Evolutionary conservation across 2,329 filamentous ascomycete species (phyloP), one percentile per base, ranked within the genome.

Genomic region (Trichophyton mentagrophytes): DNA sequence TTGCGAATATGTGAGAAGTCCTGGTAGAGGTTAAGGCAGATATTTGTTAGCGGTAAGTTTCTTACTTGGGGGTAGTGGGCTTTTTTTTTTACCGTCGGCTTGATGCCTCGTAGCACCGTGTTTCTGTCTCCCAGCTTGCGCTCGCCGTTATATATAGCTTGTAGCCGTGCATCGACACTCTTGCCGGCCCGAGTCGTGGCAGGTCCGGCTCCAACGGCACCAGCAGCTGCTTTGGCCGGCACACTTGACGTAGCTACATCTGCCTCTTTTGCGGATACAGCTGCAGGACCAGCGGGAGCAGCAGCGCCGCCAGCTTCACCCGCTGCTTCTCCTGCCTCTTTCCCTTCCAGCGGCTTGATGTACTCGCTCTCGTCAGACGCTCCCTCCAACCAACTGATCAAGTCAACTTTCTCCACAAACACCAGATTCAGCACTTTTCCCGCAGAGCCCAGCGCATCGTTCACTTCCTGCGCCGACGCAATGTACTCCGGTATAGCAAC

Each of bases 1-100:
- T 96, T 96, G 69, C 91, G 89, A 65, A 96, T 87, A 68, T 91
- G 86, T 15, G 90, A 92, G 74, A 97, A 97, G 76, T 99, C 93
- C 89, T 96, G 68, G 11, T 9, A 9, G 33, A 38, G 27, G 6
- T 27, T 7, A 30, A 38, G 33, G 33, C 9, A 38, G 11, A 11
- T 9, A 13, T 38, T 38, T 38, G 33, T 38, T 13, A 38, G 33
- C 9, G 33, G 33, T 46, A 20, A 15, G 17, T 20, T 46, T 6
- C 7, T 17, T 1, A 20, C 7, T 30, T 30, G 22, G 4, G 15
- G 15, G 42, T 46, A 51, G 15, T n/a, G 38, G 58, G n/a, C 17
- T 20, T 22, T 22, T 22, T 22, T 22, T 22, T 30, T 75, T 85
- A 95, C 91, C 47, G 88, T 91, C 56, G 89, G 86, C 74, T 96